Percentiles rank a stretch among this genome's conserved stretches.
Conservation (phyloP, 306 rosid genomes). For the Ormosia emarginata region DNA sequence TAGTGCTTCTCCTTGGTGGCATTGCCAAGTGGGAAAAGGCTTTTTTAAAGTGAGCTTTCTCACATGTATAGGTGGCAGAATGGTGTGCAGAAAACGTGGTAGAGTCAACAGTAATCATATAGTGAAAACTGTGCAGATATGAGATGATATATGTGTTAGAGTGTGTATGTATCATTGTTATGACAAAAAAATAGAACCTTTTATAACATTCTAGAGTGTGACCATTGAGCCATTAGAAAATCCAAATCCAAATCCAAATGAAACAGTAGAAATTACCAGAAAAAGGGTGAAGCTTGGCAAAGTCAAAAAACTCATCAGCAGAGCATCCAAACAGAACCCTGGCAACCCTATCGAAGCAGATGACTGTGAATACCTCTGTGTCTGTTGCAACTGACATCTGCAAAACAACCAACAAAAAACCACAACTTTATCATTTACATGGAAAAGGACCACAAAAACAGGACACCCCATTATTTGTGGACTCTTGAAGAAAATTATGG, state of each 20-base stretch:
- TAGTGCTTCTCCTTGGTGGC: background rate
- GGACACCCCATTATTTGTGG: background rate
- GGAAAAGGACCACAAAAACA: background rate
- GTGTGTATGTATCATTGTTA: too few species aligned
- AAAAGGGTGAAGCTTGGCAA: constrained; percentile 66
- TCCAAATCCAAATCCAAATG: background rate
- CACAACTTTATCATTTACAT: background rate
- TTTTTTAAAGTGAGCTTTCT: too few species aligned
- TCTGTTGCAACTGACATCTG: constrained; percentile 80
- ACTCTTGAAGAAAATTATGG: background rate
- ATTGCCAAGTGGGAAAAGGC: background rate
- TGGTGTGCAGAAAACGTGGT: too few species aligned
- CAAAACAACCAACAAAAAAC: background rate
- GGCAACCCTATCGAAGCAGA: constrained; percentile 72
- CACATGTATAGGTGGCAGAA: too few species aligned
- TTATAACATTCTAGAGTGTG: background rate
- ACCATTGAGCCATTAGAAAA: background rate
- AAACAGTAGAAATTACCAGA: constrained; percentile 32
- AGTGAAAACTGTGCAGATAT: too few species aligned
- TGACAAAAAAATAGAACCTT: background rate
- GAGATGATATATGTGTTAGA: too few species aligned
- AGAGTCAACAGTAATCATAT: background rate
- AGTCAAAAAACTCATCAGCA: constrained; percentile 68
- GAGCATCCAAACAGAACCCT: constrained; percentile 72
- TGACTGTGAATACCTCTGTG: constrained; percentile 46